Base-by-base conservation (phyloP, 176 grass and related monocot genomes). In the Urochloa ruziziensis region DNA sequence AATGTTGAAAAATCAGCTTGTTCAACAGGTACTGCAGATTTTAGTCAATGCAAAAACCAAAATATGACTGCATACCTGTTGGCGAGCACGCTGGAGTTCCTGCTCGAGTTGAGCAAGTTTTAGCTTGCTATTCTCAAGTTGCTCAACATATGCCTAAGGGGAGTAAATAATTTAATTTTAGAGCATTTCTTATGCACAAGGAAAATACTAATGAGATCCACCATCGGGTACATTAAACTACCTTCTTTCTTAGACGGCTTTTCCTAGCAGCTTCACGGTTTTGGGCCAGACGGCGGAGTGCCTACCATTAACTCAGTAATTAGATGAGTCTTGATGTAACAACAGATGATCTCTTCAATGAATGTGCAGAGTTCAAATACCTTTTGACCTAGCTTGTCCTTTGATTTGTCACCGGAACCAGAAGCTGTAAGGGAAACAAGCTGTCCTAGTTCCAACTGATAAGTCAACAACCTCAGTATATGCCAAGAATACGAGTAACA, bases 251-350 rank as follows among this genome's bases (percentile, higher is more conserved):
- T 74, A 95, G 85, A 35, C 96, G 84, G 76, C 96, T 98, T 88
- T 94, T 95, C 82, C 87, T 93, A 75, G 93, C 96, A n/a, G 96
- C 96, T 86, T 98, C 93, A 80, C 96, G 93, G 82, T 98, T 98
- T 89, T 98, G 96, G 62, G 93, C 96, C 61, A 98, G 89, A 57
- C 93, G 93, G 11, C 93, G 92, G 42, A 89, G 86, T 82, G 85
- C 67, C 96, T 98, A 79, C 32, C 32, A 80, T 53, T 17, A 80
- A 37, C 15, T 84, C 62, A 75, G 60, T 69, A 19, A 84, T 69
- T 70, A 32, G 67, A 63, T 5, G 83, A 28, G 29, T 91, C 9
- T 7, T 71, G 23, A 39, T 10, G 34, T 72, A n/a, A 40, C n/a
- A 24, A 35, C 34, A 42, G 8, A 81, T 71, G 44, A 25, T 62